These are phyloP conservation scores for Trichomonascus vanleenenianus DNA, from an alignment of 805 yeast species.

Conservation along the genomic window DNA sequence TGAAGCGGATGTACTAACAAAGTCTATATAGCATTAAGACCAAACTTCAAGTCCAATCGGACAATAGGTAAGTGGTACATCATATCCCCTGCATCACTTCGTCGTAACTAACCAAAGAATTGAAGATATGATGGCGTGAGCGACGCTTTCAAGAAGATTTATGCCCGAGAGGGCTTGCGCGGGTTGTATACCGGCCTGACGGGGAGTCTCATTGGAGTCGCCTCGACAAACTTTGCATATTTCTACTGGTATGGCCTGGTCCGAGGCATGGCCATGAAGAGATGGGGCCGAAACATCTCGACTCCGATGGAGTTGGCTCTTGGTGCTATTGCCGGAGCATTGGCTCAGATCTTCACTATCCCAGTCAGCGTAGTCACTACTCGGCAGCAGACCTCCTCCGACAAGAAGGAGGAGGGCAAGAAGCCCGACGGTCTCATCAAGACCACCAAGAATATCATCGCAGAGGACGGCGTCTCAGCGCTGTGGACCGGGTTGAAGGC, in stretches of 20 bases:
- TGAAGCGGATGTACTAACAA: neutral
- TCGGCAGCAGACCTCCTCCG: constrained; percentile 37
- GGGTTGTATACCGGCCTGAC: constrained; percentile 71
- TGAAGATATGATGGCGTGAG: constrained; percentile 49
- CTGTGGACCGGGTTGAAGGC: constrained; percentile 84
- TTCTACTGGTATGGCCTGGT: constrained; percentile 82
- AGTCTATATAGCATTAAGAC: constrained; percentile 45
- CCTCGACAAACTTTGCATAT: constrained; percentile 73
- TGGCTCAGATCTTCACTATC: constrained; percentile 71
- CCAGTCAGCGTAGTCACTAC: constrained; percentile 75
- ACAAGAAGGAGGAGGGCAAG: constrained; percentile 5
- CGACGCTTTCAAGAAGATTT: constrained; percentile 57
- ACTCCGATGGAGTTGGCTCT: constrained; percentile 63
- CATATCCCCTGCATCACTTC: too few relatives aligned
- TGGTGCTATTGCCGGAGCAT: constrained; percentile 77
- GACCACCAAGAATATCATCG: constrained; percentile 44
- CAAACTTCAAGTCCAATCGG: constrained; percentile 60
- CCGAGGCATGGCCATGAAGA: constrained; percentile 27
- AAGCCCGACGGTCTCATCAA: constrained; percentile 29
- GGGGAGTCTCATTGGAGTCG: constrained; percentile 60
- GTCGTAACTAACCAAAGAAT: too few relatives aligned
- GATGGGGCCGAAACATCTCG: constrained; percentile 25
- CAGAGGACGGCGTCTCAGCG: constrained; percentile 60
- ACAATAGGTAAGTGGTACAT: constrained; percentile 11
- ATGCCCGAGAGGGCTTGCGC: constrained; percentile 46